Evolutionary conservation across 768 basidiomycete genomes (phyloP), one percentile per base, ranked within the genome.

Genomic region (Xerocomellus amylosporus): DNA sequence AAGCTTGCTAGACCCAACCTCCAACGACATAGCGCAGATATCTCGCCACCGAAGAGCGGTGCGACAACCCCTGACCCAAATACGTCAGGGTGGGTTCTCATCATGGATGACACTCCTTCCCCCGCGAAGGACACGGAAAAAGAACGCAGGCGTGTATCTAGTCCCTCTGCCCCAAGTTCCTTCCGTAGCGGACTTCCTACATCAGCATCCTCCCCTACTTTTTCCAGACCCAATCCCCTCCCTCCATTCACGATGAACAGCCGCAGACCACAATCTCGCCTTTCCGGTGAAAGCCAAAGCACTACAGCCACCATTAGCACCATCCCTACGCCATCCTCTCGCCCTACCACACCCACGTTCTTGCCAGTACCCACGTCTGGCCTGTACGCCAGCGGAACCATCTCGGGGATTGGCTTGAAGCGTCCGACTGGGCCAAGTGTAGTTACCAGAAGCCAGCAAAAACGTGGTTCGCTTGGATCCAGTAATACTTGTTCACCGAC

Each of bases 51-150:
- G 54, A 80, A 77, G 61, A 63, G 69, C 26, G 67, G 65, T 33
- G 58, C 60, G 15, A 71, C 65, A 50, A 80, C 76, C 38, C 74
- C 79, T 41, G 74, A 70, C 31, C 81, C 78, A 20, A 88, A 90
- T 62, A 74, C 85, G 12, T 82, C 88, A 36, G 90, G 90, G 51
- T 93, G 90, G 90, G 90, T 93, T 39, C 80, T 93, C 36, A 89
- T 93, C 46, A 90, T 91, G 89, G 90, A 92, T 59, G 90, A 91
- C 64, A 86, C 87, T 2, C 87, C 89, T 22, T 85, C 84, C 15
- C 87, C 86, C 20, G 75, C 75, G 30, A 87, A 83, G 67, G 75
- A 79, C 43, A 73, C 75, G 56, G 78, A 78, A 50, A 77, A 79
- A 55, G 82, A 84, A 64, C 74, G 77, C 55, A 76, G 86, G 53